A percentile compares a stretch with the other conserved stretches of the same genome.
phyloP scores from a whole-genome alignment of 495 filamentous ascomycete species.

The Penicillium psychrofluorescens region DNA sequence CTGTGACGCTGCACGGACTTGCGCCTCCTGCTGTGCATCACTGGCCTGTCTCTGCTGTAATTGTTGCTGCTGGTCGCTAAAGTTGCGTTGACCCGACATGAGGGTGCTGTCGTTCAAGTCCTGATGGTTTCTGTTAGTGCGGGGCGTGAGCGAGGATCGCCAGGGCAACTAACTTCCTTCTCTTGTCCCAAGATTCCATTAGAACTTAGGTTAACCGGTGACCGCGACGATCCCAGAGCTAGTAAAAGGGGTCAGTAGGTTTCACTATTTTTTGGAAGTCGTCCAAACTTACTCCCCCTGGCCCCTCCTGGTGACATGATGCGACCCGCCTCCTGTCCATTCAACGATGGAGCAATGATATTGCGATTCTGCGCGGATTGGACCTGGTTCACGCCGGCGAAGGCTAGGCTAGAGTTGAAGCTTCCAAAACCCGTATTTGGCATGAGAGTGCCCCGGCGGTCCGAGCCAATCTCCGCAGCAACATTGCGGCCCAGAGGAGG shows the following conservation, averaged over 20 bases:
- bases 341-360: conserved; percentile 18
- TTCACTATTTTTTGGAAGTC: background rate
- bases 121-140: conserved; percentile 17
- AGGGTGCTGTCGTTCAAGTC: conserved; percentile 28
- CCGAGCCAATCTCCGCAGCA: conserved; percentile 64
- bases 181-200: conserved; percentile 36
- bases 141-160: conserved; percentile 8
- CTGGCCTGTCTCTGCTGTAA: conserved; percentile 29
- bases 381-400: conserved; percentile 23
- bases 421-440: conserved; percentile 58
- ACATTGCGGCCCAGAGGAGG: conserved; percentile 69
- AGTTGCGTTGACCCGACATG: conserved; percentile 26
- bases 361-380: conserved; percentile 22
- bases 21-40: conserved; percentile 23
- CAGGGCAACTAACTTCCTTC: conserved; percentile 30
- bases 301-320: conserved; percentile 24
- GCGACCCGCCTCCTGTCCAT: conserved; percentile 21
- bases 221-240: conserved; percentile 36
- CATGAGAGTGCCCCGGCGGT: conserved; percentile 55
- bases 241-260: conserved; percentile 9
- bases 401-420: conserved; percentile 40
- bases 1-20: conserved; percentile 25
- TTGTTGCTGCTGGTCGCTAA: conserved; percentile 27
- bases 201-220: conserved; percentile 31
- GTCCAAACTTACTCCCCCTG: conserved; percentile 6